Base-by-base conservation (phyloP, 352 stramenopile species). In the Phytophthora podocarpi region DNA sequence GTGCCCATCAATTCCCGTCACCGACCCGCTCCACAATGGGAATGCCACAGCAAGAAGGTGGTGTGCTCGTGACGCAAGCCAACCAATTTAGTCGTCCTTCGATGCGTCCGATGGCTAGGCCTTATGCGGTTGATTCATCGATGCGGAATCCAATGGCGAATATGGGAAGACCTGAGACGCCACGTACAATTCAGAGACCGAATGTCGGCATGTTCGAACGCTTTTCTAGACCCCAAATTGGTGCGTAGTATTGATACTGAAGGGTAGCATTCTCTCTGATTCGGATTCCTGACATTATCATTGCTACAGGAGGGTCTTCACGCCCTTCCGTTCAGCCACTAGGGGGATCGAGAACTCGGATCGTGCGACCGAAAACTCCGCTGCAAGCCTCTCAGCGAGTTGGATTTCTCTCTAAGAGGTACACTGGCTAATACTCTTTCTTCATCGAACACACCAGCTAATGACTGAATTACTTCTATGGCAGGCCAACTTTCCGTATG, bases 291-390 rank as follows among this genome's bases (percentile, higher is more conserved):
- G 57, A 63, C 35, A 16, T 12, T 13, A 30, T 41, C 1, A 20
- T 45, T 11, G 15, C 26, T 34, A 20, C 28, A 75, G 64, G 56
- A 57, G 59, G 36, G 6, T 32, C 64, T 12, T 64, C 57, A 23
- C 76, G 76, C 13, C 59, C 74, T 24, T 39, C 64, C 1, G 46
- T 85, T 24, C 80, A 89, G 35, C 62, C 70, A 28, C 60, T 91
- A 0, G 64, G 70, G 11, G 66, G 47, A 8, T 46, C 67, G 42
- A 76, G 80, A 59, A 77, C 73, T 48, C 78, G 79, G 3, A 85
- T 91, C 8, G 39, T 89, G 49, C 76, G 81, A 40, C 84, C 81
- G 13, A 93, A 91, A 54, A 93, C 81, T 2, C 84, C 84, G n/a
- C 26, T 89, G 3, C 81, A 91, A 56, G 50, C 73, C 7, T 78